These are phyloP conservation scores for Coriaria nepalensis DNA, from an alignment of 306 rosid genomes.

Conservation along the genomic window DNA sequence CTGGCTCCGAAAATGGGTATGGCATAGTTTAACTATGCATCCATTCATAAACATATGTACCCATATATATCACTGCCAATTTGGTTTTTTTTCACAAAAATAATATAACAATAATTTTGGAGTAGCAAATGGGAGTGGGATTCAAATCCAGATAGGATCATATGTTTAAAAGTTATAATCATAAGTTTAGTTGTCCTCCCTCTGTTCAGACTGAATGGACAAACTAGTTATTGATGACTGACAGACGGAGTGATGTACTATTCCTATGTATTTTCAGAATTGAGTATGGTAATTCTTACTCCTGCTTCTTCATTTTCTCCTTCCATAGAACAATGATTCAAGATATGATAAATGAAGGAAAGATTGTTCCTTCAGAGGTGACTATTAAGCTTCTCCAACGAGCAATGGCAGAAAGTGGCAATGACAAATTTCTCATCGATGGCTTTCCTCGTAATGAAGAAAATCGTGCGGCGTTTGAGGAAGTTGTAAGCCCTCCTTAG, in stretches of 20 bases:
- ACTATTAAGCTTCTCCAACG: constrained; percentile 79
- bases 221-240: too few species aligned
- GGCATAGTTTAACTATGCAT: constrained; percentile 9
- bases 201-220: too few species aligned
- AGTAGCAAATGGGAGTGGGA: too few species aligned
- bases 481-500: constrained; percentile 40
- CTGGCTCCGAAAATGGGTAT: constrained; percentile 98
- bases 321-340: constrained; percentile 80
- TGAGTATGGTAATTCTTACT: too few species aligned
- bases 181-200: too few species aligned
- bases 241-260: background rate
- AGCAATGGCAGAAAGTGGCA: constrained; percentile 65
- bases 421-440: constrained; percentile 91
- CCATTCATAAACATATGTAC: background rate
- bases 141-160: too few species aligned
- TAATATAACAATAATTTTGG: too few species aligned
- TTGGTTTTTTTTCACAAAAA: too few species aligned
- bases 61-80: too few species aligned
- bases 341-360: constrained; percentile 88
- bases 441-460: constrained; percentile 99
- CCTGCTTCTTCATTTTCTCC: constrained; percentile 11
- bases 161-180: too few species aligned
- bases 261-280: background rate
- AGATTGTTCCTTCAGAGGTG: constrained; percentile 91
- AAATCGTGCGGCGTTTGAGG: constrained; percentile 97